Evolutionary conservation across 805 yeast genomes (phyloP), one percentile per base, ranked within the genome.

Genomic region (Wickerhamomyces ciferrii): DNA sequence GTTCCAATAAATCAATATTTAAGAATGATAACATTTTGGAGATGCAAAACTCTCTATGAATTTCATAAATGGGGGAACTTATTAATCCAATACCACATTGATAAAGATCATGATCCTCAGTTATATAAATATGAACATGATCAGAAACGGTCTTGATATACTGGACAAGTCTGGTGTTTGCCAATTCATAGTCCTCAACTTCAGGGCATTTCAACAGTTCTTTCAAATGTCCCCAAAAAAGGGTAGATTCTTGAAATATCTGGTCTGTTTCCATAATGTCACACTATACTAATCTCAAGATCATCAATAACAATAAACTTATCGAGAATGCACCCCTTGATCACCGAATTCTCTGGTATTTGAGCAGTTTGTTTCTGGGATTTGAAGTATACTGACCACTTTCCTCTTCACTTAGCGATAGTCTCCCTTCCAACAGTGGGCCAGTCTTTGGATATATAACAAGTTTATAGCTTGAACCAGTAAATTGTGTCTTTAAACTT

Each of bases 21-120:
- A 77, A 48, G 34, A 78, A 54, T 0, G 81, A 73, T 14, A 76
- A 56, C 61, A 74, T 60, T 54, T 78, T 78, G 36, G 81, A 63
- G 3, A 78, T 50, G 47, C 81, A 76, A 55, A 78, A 78, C 27
- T 63, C 64, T 44, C 60, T 53, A 46, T 75, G 67, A 2, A 52
- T 44, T 34, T 65, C 64, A 51, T 74, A 78, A 14, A 65, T 27
- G 7, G 49, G 46, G 0, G 72, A 67, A 31, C 65, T 66, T 2
- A 64, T 57, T 21, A 70, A 44, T 15, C 57, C 51, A 14, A 67
- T 48, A 2, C 66, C 70, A 49, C 70, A 58, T 20, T 68, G 59
- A 44, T 68, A 69, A 20, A 69, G 44, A 42, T 67, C 73, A 32
- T 58, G 59, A 44, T 61, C 64, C 7, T 52, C 47, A 19, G 49